Conservation (phyloP, 1,139 yeast species). For the Pichia sp. region DNA sequence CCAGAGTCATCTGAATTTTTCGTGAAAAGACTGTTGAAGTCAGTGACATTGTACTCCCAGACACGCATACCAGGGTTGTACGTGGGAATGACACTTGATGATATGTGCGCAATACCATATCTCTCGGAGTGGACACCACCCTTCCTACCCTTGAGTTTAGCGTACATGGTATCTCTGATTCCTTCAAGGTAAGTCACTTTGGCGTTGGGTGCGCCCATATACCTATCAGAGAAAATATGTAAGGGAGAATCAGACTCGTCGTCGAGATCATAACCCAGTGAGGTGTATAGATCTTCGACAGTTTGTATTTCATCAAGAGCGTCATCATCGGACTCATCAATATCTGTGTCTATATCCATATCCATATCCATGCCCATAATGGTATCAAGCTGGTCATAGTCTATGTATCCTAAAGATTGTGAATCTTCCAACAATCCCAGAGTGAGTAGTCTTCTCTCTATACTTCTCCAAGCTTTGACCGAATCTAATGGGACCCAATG, state of each 20-base stretch:
- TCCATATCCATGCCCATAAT: neutral
- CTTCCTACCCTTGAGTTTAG: constrained; percentile 38
- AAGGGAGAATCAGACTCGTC: constrained; percentile 9
- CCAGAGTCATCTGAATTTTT: neutral
- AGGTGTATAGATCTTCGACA: constrained; percentile 8
- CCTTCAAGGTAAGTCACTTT: constrained; percentile 56
- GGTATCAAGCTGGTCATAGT: constrained; percentile 16
- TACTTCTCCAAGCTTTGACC: constrained; percentile 54
- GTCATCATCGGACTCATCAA: constrained; percentile 8
- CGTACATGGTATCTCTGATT: constrained; percentile 46
- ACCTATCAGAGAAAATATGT: constrained; percentile 30
- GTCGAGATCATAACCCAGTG: constrained; percentile 9
- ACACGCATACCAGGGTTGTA: constrained; percentile 77
- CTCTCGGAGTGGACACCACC: constrained; percentile 46
- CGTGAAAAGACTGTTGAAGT: constrained; percentile 24
- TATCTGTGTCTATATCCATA: neutral
- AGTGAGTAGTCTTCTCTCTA: constrained; percentile 23
- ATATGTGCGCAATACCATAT: constrained; percentile 62
- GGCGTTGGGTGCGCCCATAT: constrained; percentile 50
- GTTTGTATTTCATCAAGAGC: constrained; percentile 10
- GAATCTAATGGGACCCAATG: constrained; percentile 77
- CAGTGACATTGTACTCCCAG: constrained; percentile 78
- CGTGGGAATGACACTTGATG: constrained; percentile 78
- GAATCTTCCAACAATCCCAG: constrained; percentile 14
- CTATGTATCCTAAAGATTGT: constrained; percentile 9